A percentile compares a stretch with the other conserved stretches of the same genome.
phyloP scores from a whole-genome alignment of 208 protist species.

The Porcisia deanei region DNA sequence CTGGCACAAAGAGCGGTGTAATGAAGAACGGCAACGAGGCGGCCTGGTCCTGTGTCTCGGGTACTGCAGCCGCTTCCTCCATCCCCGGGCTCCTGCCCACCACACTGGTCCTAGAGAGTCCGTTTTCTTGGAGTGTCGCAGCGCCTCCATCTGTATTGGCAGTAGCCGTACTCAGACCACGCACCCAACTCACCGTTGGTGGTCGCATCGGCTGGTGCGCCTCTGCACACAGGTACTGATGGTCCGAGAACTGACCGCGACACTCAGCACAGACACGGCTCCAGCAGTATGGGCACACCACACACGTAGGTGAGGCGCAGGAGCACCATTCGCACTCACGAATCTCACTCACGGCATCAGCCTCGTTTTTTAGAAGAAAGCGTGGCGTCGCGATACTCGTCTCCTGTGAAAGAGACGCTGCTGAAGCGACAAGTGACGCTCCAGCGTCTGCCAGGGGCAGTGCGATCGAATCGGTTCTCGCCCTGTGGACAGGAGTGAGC shows the following conservation, averaged over 20 bases:
- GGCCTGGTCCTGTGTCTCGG: background rate
- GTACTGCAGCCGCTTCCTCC: background rate
- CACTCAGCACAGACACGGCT: constrained; percentile 44
- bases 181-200: constrained; percentile 7
- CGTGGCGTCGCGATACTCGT: background rate
- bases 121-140: background rate
- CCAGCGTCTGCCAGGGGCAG: background rate
- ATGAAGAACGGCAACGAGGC: constrained; percentile 37
- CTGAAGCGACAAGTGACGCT: background rate
- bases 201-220: constrained; percentile 9
- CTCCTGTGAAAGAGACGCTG: background rate
- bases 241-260: constrained; percentile 44
- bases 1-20: constrained; percentile 13
- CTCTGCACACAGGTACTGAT: constrained; percentile 43
- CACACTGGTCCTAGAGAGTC: too few relatives aligned
- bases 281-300: constrained; percentile 45
- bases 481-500: background rate
- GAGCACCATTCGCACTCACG: constrained; percentile 58
- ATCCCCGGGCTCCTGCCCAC: background rate
- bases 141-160: background rate
- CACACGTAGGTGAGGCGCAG: constrained; percentile 19
- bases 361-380: constrained; percentile 11
- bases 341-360: constrained; percentile 18
- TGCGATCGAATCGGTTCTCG: background rate
- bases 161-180: background rate